These are phyloP conservation scores for Verbena officinalis DNA, from an alignment of 257 asterid species.

Conservation along the genomic window DNA sequence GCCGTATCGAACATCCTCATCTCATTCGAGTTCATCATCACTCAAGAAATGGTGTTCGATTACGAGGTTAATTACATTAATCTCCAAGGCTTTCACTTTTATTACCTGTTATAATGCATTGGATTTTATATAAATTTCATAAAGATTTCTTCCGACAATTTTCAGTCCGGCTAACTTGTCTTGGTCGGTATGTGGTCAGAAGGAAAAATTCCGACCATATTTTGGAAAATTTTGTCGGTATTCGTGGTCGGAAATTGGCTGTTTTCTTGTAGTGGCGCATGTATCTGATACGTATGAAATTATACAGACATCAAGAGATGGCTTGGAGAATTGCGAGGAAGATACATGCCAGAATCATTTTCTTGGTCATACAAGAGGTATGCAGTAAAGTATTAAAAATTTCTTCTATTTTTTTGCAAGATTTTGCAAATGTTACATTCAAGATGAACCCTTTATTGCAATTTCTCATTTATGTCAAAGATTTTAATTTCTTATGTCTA, in stretches of 20 bases:
- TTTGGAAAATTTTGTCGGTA: too few species aligned
- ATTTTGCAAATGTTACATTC: not conserved
- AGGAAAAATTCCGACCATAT: too few species aligned
- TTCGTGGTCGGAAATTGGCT: too few species aligned
- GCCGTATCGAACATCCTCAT: constrained; percentile 82
- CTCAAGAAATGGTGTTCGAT: constrained; percentile 71
- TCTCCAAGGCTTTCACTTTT: too few species aligned
- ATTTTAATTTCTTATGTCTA: not conserved
- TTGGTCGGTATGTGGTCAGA: too few species aligned
- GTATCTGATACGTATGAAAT: not conserved
- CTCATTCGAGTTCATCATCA: constrained; percentile 79
- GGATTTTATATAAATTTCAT: too few species aligned
- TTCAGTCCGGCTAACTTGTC: too few species aligned
- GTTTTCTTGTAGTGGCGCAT: too few species aligned
- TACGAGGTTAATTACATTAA: constrained; percentile 53
- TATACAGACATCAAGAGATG: constrained; percentile 82
- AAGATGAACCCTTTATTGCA: not conserved
- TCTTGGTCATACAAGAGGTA: constrained; percentile 97
- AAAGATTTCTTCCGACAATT: too few species aligned
- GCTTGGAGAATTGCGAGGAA: constrained; percentile 85
- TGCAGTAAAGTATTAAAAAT: not conserved
- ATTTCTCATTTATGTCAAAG: too few species aligned
- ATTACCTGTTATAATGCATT: too few species aligned
- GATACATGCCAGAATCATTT: constrained; percentile 77
- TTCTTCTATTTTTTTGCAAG: not conserved